These are phyloP conservation scores for Ceratopteris richardii DNA, from an alignment of 75 land plant species.

Conservation along the genomic window DNA sequence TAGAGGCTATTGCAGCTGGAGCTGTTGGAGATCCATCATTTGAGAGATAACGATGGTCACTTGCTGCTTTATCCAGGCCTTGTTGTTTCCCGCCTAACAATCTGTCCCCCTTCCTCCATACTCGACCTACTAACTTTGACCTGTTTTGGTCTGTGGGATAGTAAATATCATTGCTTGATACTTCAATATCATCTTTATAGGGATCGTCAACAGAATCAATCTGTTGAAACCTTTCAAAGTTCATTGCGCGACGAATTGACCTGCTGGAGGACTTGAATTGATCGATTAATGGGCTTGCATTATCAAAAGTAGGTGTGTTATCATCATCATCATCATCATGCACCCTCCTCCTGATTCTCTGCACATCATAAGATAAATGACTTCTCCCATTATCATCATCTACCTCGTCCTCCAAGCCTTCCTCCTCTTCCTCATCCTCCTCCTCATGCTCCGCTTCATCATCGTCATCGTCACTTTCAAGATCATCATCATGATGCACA, in stretches of 20 bases:
- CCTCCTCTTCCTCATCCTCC: slow-evolving; percentile 1
- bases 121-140: background rate
- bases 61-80: background rate
- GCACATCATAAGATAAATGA: background rate
- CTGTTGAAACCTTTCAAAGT: background rate
- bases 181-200: background rate
- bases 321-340: background rate
- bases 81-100: background rate
- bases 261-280: background rate
- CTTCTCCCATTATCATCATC: background rate
- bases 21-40: background rate
- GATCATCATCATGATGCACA: background rate
- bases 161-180: background rate
- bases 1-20: background rate
- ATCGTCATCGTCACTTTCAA: background rate
- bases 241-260: background rate
- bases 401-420: background rate
- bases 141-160: background rate
- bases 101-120: background rate
- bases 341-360: background rate
- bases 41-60: background rate
- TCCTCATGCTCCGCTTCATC: background rate
- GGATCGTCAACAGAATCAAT: background rate
- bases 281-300: background rate
- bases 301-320: background rate